Conservation (phyloP, 495 filamentous ascomycete species). For the Podospora pseudoanserina region DNA sequence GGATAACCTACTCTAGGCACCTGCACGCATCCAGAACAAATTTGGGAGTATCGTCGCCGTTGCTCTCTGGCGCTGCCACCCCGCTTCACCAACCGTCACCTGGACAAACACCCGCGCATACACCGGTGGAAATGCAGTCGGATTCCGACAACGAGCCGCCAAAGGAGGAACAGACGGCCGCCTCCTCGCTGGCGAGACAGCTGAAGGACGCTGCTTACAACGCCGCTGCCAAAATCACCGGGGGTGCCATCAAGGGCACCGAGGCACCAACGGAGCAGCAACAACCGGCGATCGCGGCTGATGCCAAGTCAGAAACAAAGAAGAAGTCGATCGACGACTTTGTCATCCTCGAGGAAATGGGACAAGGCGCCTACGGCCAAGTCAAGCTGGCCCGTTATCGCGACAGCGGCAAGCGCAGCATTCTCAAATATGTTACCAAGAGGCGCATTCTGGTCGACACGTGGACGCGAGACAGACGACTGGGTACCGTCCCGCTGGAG, state of each 20-base stretch:
- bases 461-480: slow-evolving; percentile 89
- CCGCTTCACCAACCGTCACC: slow-evolving; percentile 75
- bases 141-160: slow-evolving; percentile 42
- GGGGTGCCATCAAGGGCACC: slow-evolving; percentile 10
- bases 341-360: slow-evolving; percentile 94
- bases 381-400: slow-evolving; percentile 94
- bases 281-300: slow-evolving; percentile 33
- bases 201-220: slow-evolving; percentile 63
- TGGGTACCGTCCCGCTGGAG: slow-evolving; percentile 96
- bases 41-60: slow-evolving; percentile 54
- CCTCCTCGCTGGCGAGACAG: slow-evolving; percentile 65
- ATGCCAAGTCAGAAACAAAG: slow-evolving; percentile 26
- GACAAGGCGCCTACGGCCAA: slow-evolving; percentile 94
- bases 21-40: slow-evolving; percentile 68
- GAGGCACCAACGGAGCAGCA: slow-evolving; percentile 23
- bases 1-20: slow-evolving; percentile 94
- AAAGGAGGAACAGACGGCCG: slow-evolving; percentile 42
- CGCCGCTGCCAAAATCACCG: slow-evolving; percentile 46
- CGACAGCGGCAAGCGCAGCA: slow-evolving; percentile 75
- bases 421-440: slow-evolving; percentile 98
- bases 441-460: slow-evolving; percentile 96
- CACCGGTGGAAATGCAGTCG: slow-evolving; percentile 50
- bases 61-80: slow-evolving; percentile 56
- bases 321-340: slow-evolving; percentile 91
- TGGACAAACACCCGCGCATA: slow-evolving; percentile 59